Base-by-base conservation (phyloP, 805 yeast genomes). In the Torulaspora maleeae region DNA sequence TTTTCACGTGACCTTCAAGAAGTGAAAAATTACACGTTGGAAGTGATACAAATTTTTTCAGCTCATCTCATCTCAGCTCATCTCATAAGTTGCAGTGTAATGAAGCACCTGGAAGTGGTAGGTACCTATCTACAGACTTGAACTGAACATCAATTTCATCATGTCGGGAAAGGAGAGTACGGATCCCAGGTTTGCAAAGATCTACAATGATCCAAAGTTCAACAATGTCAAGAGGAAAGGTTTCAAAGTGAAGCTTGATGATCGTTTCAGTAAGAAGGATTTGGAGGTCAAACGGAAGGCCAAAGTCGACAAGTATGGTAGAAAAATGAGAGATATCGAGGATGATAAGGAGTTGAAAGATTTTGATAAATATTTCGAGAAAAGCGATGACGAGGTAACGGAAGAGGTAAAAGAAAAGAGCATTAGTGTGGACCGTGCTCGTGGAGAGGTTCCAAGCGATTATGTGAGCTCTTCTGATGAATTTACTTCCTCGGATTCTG, bases 191-290 rank as follows among this genome's bases (percentile, higher is more conserved):
- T 91, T 91, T 65, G 68, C 84, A 7, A 72, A 80, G 7, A 83
- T 91, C 5, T 87, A 83, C 56, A 78, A 76, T 52, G 99, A 93
- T 66, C 98, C 98, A 3, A 75, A 96, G 51, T 93, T 91, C 70
- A 82, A 78, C 49, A 68, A 79, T 20, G 90, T 96, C 2, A 82
- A 75, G 58, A 75, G 74, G 62, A 81, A 79, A 55, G 80, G 82
- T 45, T 68, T 81, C 49, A 85, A 83, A 61, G 84, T 88, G 30
- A 80, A 85, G 54, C 74, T 93, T 19, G 99, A 93, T 67, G 83
- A 80, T 46, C 79, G 99, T 66, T 93, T 93, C 67, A 83, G 82
- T 55, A 79, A 79, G 37, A 69, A 72, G 41, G 76, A 69, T 43
- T 69, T 80, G 45, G 77, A 80, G 51, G 78, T 83, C n/a, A 80